Base-by-base conservation (phyloP, 2,329 filamentous ascomycete species). In the Plenodomus lindquistii region DNA sequence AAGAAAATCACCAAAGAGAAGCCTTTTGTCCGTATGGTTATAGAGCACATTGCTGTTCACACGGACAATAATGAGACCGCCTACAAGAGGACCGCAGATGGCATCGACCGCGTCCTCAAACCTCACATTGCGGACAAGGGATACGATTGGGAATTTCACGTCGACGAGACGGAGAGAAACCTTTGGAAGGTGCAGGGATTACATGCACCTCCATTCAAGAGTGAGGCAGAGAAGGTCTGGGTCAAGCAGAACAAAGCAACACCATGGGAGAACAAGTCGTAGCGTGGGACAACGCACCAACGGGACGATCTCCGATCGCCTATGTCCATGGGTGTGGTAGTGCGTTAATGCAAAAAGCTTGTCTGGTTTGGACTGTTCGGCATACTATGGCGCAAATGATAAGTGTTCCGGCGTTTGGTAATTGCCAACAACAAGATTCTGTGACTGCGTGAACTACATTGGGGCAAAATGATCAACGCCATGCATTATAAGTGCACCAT, bases 161-260 rank as follows among this genome's bases (percentile, higher is more conserved):
- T 78, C 16, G 64, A 70, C 21, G 75, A 79, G 62, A 76, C 74
- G n/a, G 70, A 74, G 20, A 54, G 72, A 20, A 59, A 60, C 17
- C 47, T 79, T 37, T 79, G 76, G 76, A 73, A 69, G 54, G 60
- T 78, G n/a, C 72, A 78, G 36, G 75, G 72, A 4, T n/a, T 75
- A 18, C 51, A 58, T 29, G 61, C 73, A 4, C 74, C 74, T 4
- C 57, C 59, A 13, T 67, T 44, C 16, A 52, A 46, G 40, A 74
- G 71, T 41, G 70, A 72, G 31, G 55, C 40, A 2, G 58, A 61
- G 49, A 58, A 61, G 50, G 59, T 62, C 1, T 75, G 73, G 73
- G 39, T 43, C 17, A 58, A 45, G 31, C 56, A 60, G 40, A 63
- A 64, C 11, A 44, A 44, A 18, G 29, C 52, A 19, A 43, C 50